Conservation (phyloP, 768 basidiomycete genomes). For the Candolleomyces eurysporus region DNA sequence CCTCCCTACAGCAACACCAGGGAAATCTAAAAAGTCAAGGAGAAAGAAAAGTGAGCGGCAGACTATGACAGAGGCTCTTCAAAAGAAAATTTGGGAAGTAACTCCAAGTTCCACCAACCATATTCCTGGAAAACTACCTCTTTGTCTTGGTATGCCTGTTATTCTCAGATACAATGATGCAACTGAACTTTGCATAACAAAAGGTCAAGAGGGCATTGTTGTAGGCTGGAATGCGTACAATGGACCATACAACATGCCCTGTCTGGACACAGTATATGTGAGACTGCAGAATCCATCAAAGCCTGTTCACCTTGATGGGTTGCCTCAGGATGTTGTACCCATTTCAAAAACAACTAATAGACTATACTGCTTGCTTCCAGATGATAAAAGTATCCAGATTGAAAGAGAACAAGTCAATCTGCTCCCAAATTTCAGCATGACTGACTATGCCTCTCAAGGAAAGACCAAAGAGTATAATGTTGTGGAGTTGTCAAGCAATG, state of each 20-base stretch:
- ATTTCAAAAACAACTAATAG: conserved; percentile 28
- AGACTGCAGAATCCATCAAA: conserved; percentile 23
- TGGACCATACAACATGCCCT: conserved; percentile 9
- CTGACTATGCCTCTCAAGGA: conserved; percentile 33
- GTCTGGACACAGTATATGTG: conserved; percentile 29
- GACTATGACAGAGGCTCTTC: background rate
- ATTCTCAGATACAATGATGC: conserved; percentile 30
- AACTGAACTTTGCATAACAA: conserved; percentile 33
- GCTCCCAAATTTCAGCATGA: conserved; percentile 30
- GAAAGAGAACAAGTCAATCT: conserved; percentile 23
- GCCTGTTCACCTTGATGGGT: conserved; percentile 20
- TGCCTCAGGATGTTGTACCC: too few relatives aligned
- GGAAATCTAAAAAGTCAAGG: too few relatives aligned
- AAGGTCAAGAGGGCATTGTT: conserved; percentile 29
- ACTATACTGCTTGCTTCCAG: conserved; percentile 17
- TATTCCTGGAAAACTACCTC: conserved; percentile 18
- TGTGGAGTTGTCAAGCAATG: conserved; percentile 22
- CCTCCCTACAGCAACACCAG: background rate
- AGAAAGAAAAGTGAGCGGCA: background rate
- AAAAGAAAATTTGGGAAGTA: background rate
- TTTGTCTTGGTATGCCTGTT: conserved; percentile 33
- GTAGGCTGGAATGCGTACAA: conserved; percentile 20
- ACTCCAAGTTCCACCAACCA: conserved; percentile 19
- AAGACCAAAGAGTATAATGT: conserved; percentile 26
- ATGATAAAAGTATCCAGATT: conserved; percentile 15